Conservation (phyloP, 768 basidiomycete species). For the Dentipellis sp. region DNA sequence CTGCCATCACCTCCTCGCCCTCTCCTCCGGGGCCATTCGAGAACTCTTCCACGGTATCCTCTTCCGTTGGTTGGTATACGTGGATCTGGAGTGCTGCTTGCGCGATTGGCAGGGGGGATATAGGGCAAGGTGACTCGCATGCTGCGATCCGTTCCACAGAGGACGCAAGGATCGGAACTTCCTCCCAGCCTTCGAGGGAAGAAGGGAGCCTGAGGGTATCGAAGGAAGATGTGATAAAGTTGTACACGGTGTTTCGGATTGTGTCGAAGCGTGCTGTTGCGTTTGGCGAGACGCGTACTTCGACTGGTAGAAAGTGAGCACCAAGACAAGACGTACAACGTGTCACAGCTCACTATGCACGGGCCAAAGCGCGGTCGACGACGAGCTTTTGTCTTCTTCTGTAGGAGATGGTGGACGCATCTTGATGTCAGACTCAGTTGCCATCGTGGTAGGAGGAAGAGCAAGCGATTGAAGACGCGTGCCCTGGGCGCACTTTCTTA, state of each 20-base stretch:
- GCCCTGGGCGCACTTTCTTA: background rate
- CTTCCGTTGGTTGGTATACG: slow-evolving; percentile 74
- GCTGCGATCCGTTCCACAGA: slow-evolving; percentile 72
- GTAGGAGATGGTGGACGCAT: background rate
- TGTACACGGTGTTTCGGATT: slow-evolving; percentile 53
- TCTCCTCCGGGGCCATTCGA: slow-evolving; percentile 44
- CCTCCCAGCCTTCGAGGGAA: slow-evolving; percentile 71
- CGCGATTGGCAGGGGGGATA: slow-evolving; percentile 38
- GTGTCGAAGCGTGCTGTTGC: slow-evolving; percentile 71
- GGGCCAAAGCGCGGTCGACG: slow-evolving; percentile 36
- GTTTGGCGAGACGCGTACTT: slow-evolving; percentile 65
- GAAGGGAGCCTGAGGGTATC: slow-evolving; percentile 65
- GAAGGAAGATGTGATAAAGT: slow-evolving; percentile 46
- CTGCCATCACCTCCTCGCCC: slow-evolving; percentile 74
- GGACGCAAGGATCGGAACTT: slow-evolving; percentile 55
- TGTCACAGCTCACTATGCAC: slow-evolving; percentile 46
- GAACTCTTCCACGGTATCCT: slow-evolving; percentile 67
- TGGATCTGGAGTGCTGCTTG: slow-evolving; percentile 71
- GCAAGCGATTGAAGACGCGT: background rate
- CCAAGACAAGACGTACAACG: background rate
- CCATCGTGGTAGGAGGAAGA: background rate
- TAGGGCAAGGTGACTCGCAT: slow-evolving; percentile 57
- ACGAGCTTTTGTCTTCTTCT: background rate
- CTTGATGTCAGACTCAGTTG: slow-evolving; percentile 6
- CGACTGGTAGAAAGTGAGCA: slow-evolving; percentile 40